A percentile compares a stretch with the other conserved stretches of the same genome.
phyloP scores from a whole-genome alignment of 108 stramenopile genomes.

The Phaeodactylum tricornutum region DNA sequence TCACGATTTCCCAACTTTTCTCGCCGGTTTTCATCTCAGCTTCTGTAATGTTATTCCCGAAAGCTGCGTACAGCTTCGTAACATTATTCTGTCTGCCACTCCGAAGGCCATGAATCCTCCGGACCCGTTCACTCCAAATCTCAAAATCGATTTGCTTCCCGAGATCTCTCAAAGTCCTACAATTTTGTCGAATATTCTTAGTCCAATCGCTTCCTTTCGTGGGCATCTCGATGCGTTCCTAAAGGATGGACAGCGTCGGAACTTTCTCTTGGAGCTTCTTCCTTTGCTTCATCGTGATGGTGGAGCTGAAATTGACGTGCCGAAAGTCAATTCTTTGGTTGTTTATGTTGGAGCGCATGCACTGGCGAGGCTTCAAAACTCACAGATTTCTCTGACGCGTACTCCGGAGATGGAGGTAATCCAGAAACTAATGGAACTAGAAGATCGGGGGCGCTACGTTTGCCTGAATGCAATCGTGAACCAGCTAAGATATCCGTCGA shows the following conservation, averaged over 20 bases:
- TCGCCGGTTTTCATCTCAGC: constrained; percentile 91
- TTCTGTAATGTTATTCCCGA: constrained; percentile 97
- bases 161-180: constrained; percentile 88
- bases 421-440: constrained; percentile 85
- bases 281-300: constrained; percentile 55
- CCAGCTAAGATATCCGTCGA: constrained; percentile 98
- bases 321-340: constrained; percentile 90
- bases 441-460: constrained; percentile 90
- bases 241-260: constrained; percentile 62
- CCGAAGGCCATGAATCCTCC: constrained; percentile 94
- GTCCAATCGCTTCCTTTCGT: constrained; percentile 61
- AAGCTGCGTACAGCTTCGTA: constrained; percentile 96
- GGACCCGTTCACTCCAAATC: constrained; percentile 98
- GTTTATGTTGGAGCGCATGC: constrained; percentile 91
- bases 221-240: constrained; percentile 87
- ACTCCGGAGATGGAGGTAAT: constrained; percentile 84
- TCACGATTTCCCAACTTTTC: constrained; percentile 97
- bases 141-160: constrained; percentile 94
- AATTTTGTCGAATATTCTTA: constrained; percentile 81
- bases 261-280: constrained; percentile 74
- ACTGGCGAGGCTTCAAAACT: constrained; percentile 68
- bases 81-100: constrained; percentile 93
- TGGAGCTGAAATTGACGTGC: constrained; percentile 67
- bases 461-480: constrained; percentile 98
- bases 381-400: constrained; percentile 65